Percentiles rank a stretch among this genome's conserved stretches.
These are phyloP conservation scores for Cymbomonas tetramitiformis DNA, from an alignment of 139 green algal genomes.

Conservation along the genomic window DNA sequence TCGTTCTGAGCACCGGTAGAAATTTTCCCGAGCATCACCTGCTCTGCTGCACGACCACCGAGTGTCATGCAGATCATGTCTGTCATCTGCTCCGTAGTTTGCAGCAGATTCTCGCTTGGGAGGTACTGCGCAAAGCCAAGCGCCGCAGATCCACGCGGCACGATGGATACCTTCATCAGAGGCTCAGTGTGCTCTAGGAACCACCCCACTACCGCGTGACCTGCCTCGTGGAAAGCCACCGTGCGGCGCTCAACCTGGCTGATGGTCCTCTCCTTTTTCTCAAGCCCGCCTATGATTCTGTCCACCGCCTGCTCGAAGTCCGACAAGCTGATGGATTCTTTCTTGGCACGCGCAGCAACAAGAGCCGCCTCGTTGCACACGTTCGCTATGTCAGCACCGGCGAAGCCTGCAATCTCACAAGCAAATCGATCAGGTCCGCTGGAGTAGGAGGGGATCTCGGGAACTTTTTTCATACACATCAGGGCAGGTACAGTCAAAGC, in stretches of 20 bases:
- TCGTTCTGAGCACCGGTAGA: constrained; percentile 93
- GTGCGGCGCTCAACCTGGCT: constrained; percentile 72
- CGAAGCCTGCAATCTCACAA: too few relatives aligned
- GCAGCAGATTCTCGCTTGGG: constrained; percentile 91
- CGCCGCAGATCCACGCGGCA: constrained; percentile 79
- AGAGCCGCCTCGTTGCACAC: constrained; percentile 94
- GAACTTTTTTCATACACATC: too few relatives aligned
- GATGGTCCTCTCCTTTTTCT: constrained; percentile 98
- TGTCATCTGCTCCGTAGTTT: constrained; percentile 81
- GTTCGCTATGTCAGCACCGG: constrained; percentile 97
- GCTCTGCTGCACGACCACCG: constrained; percentile 80
- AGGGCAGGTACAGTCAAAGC: too few relatives aligned
- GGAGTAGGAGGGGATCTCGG: too few relatives aligned
- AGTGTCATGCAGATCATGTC: constrained; percentile 85
- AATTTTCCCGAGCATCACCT: constrained; percentile 91
- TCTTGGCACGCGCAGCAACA: constrained; percentile 59
- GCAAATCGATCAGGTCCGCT: too few relatives aligned
- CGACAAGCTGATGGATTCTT: constrained; percentile 41
- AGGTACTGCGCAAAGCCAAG: constrained; percentile 99
- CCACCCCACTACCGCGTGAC: constrained; percentile 85
- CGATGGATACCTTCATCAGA: constrained; percentile 96
- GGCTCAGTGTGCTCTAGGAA: constrained; percentile 93
- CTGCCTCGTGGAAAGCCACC: constrained; percentile 92
- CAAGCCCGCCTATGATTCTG: constrained; percentile 89
- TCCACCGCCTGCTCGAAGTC: constrained; percentile 93